Evolutionary conservation across 345 rosid species (phyloP), one percentile per base, ranked within the genome.

Genomic region (Sonneratia alba): DNA sequence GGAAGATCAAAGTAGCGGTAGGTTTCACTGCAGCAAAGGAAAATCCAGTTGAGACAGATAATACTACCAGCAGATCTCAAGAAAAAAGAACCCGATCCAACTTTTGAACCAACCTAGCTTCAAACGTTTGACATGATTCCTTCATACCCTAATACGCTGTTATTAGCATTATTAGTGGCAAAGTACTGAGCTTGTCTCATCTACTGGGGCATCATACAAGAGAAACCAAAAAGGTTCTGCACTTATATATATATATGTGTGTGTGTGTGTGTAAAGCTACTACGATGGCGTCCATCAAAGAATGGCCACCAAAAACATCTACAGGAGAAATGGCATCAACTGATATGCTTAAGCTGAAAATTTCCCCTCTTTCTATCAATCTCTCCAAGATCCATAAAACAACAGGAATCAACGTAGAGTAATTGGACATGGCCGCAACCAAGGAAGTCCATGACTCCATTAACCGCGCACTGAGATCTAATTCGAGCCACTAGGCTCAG

Each of bases 1-100:
- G 89, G 89, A 45, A 84, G 87, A 76, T 84, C 87, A 8, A 84
- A 84, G 74, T 81, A 84, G 19, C 85, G 85, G 72, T 84, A 84
- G 3, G 87, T 84, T 78, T 84, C 87, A 76, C 87, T 84, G 83
- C 76, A 73, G 56, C 24, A 53, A 43, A 38, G 6, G 43, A 48
- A 22, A 47, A 13, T 45, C 9, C 14, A 48, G 16, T 59, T 67
- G 18, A 67, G 70, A 67, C 49, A 38, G 2, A 37, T 37, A 67
- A 27, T 10, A 13, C 70, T 22, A 67, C 24, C 38, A 67, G 13
- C 38, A 67, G 51, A 40, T 67, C 45, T 21, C 34, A 57, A 57
- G 63, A 2, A 57, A 21, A 57, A 21, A 24, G 32, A 6, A 11
- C 21, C 34, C 63, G 13, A 57, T n/a, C 11, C 32, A 57, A 10